These are phyloP conservation scores for Friedmanniomyces endolithicus DNA, from an alignment of 495 filamentous ascomycete species.

Conservation along the genomic window DNA sequence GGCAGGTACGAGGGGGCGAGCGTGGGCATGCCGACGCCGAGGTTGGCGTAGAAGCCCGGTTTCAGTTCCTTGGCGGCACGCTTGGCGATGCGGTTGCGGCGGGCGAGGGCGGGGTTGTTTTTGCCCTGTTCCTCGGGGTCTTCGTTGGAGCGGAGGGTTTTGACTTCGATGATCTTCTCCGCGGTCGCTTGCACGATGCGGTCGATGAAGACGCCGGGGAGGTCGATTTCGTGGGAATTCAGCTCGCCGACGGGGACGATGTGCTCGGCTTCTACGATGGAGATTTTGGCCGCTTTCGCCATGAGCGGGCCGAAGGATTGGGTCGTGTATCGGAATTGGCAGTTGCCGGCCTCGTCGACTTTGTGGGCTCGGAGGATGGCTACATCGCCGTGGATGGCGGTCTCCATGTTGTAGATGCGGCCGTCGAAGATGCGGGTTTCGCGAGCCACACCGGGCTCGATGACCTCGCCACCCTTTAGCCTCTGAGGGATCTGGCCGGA, in stretches of 20 bases:
- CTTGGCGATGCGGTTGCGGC: constrained; percentile 45
- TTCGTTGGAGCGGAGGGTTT: constrained; percentile 34
- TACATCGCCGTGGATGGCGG: constrained; percentile 49
- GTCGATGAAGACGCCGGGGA: constrained; percentile 53
- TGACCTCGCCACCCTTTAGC: constrained; percentile 38
- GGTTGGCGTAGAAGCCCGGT: constrained; percentile 54
- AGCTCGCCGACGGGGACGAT: constrained; percentile 50
- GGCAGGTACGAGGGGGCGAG: constrained; percentile 46
- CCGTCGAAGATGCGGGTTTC: constrained; percentile 50
- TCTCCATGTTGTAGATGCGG: constrained; percentile 49
- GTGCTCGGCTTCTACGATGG: constrained; percentile 58
- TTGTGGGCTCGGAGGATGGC: constrained; percentile 53
- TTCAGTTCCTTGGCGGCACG: constrained; percentile 51
- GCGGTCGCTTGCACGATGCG: constrained; percentile 47
- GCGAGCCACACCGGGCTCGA: constrained; percentile 42
- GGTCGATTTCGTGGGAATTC: constrained; percentile 44
- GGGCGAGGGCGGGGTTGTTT: constrained; percentile 28
- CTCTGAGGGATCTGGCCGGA: constrained; percentile 47
- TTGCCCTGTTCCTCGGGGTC: constrained; percentile 16
- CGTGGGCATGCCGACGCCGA: constrained; percentile 54
- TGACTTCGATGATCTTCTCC: constrained; percentile 43
- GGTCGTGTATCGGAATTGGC: constrained; percentile 52
- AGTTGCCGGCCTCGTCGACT: constrained; percentile 52
- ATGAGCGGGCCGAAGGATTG: constrained; percentile 46
- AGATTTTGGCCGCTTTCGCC: constrained; percentile 50